A percentile compares a stretch with the other conserved stretches of the same genome.
phyloP scores from a whole-genome alignment of 1,284 basidiomycete species.

The Neolentinus lepideus region DNA sequence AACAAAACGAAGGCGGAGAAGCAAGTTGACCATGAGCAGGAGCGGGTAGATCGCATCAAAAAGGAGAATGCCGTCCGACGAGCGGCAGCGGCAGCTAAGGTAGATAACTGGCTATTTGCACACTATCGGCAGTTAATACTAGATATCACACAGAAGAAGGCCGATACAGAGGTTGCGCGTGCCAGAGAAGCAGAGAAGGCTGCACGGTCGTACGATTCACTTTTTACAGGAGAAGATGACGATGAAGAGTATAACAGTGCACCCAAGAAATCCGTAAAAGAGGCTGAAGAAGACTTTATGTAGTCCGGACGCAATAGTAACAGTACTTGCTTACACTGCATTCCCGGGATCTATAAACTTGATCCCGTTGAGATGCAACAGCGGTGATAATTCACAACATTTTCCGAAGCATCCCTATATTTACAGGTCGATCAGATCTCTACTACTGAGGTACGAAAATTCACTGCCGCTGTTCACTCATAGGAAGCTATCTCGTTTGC shows the following conservation, averaged over 20 bases:
- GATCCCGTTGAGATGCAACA: no score
- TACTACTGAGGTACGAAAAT: no score
- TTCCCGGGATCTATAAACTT: no score
- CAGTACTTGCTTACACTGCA: no score
- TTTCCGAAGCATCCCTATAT: no score
- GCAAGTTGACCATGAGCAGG: slow-evolving; percentile 88
- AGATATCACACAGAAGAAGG: slow-evolving; percentile 50
- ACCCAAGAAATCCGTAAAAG: slow-evolving; percentile 23
- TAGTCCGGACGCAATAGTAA: background rate
- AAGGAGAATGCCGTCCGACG: slow-evolving; percentile 66
- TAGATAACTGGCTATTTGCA: slow-evolving; percentile 15
- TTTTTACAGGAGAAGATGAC: slow-evolving; percentile 38
- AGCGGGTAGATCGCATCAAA: slow-evolving; percentile 77
- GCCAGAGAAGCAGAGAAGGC: slow-evolving; percentile 70
- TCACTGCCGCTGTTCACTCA: no score
- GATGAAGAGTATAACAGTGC: slow-evolving; percentile 34
- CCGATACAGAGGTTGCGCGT: slow-evolving; percentile 59
- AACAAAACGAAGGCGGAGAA: slow-evolving; percentile 91
- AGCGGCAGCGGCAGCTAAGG: slow-evolving; percentile 57
- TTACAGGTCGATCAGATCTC: no score
- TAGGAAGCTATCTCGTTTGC: no score
- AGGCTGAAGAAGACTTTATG: slow-evolving; percentile 44
- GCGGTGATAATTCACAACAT: no score
- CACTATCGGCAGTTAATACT: background rate
- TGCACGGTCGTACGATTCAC: slow-evolving; percentile 66